These are phyloP conservation scores for Globisporangium viniferum DNA, from an alignment of 352 stramenopile genomes.

Conservation along the genomic window DNA sequence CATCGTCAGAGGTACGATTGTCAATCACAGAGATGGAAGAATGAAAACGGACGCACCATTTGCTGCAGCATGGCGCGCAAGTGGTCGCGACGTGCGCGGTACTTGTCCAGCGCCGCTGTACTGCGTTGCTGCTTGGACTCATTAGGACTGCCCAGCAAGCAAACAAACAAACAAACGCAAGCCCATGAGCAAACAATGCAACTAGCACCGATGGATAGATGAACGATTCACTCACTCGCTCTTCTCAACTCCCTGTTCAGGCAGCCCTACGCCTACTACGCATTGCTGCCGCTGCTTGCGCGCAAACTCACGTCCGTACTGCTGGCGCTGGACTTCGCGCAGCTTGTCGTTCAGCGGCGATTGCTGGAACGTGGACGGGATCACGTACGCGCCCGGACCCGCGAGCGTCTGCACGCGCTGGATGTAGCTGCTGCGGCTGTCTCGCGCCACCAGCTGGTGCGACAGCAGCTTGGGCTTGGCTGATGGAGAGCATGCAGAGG, in stretches of 20 bases:
- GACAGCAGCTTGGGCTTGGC: slow-evolving; percentile 16
- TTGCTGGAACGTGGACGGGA: slow-evolving; percentile 51
- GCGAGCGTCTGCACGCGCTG: slow-evolving; percentile 38
- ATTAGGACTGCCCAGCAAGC: not conserved
- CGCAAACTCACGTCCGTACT: slow-evolving; percentile 57
- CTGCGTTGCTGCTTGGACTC: not conserved
- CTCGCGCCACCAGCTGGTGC: slow-evolving; percentile 27
- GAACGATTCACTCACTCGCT: not conserved
- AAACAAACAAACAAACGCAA: not conserved
- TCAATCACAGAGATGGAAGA: not conserved
- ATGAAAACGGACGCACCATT: not conserved
- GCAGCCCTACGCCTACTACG: not conserved
- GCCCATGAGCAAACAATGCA: not conserved
- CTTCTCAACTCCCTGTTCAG: not conserved
- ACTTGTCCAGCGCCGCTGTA: slow-evolving; percentile 17
- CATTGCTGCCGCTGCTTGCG: slow-evolving; percentile 4
- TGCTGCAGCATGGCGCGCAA: slow-evolving; percentile 21
- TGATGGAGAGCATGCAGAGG: not conserved
- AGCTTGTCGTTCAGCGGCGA: slow-evolving; percentile 31
- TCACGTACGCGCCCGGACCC: slow-evolving; percentile 52
- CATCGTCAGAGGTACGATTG: not conserved
- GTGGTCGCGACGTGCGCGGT: slow-evolving; percentile 34
- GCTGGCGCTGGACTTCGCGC: slow-evolving; percentile 42
- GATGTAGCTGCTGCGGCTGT: slow-evolving; percentile 47
- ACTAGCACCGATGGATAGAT: not conserved